A percentile compares a stretch with the other conserved stretches of the same genome.
Evolutionary conservation across 78 protist species (phyloP).

Genomic region (Chrysochromulina tobinii): DNA sequence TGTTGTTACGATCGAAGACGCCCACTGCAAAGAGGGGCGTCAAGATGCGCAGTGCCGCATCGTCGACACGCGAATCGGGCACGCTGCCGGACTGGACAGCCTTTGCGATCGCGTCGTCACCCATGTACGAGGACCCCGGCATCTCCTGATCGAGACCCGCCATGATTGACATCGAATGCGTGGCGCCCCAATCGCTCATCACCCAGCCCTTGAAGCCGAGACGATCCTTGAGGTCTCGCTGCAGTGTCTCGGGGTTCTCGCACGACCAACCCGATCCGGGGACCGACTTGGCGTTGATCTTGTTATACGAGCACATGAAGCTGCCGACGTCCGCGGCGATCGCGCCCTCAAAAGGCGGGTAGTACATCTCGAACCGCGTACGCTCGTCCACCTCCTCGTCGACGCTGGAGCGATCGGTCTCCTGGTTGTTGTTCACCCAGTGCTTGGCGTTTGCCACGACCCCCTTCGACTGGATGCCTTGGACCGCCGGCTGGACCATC

Average conservation of each 20-base stretch:
- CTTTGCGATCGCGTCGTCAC: too few relatives aligned
- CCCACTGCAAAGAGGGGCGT: neutral
- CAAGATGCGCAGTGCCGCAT: neutral
- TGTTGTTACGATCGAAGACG: neutral
- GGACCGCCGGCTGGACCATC: neutral
- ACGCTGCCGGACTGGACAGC: neutral
- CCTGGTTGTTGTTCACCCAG: conserved; percentile 27
- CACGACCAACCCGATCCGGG: neutral
- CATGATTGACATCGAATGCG: neutral
- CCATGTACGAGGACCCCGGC: too few relatives aligned
- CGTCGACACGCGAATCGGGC: neutral
- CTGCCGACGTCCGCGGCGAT: conserved; percentile 53
- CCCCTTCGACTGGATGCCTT: neutral
- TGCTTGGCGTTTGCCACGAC: neutral
- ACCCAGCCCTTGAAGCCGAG: conserved; percentile 40
- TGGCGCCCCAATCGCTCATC: conserved; percentile 58
- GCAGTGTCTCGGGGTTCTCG: conserved; percentile 34
- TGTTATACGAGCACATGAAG: conserved; percentile 61
- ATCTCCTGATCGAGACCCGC: neutral
- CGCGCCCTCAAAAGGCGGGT: conserved; percentile 47
- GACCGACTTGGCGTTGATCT: conserved; percentile 2
- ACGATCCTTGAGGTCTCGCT: neutral
- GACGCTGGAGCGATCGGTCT: neutral
- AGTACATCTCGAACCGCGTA: conserved; percentile 40
- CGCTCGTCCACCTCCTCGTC: neutral